phyloP scores from a whole-genome alignment of 768 basidiomycete genomes.

The Psilocybe tampanensis region DNA sequence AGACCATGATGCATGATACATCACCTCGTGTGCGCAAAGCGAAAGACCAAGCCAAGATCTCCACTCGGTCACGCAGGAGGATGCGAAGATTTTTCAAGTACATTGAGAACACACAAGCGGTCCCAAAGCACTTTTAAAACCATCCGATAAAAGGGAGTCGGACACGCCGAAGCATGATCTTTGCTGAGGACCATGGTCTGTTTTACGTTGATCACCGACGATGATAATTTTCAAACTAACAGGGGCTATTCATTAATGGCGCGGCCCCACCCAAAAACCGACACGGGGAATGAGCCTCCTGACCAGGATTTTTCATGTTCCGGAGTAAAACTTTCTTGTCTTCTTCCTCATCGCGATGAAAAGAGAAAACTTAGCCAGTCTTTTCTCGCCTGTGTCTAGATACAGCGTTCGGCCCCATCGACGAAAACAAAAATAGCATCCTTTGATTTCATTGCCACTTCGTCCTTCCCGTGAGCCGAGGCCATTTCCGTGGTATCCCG shows the following conservation, averaged over 20 bases:
- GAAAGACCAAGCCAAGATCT: too few relatives aligned
- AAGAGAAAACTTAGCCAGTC: background rate
- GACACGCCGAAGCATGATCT: too few relatives aligned
- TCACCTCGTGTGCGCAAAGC: too few relatives aligned
- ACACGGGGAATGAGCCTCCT: background rate
- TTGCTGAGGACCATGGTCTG: too few relatives aligned
- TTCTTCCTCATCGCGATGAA: background rate
- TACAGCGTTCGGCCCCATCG: background rate
- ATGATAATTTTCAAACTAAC: background rate
- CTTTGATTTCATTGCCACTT: slow-evolving; percentile 7
- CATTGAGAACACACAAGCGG: too few relatives aligned
- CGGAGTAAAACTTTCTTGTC: background rate
- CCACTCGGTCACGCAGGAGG: too few relatives aligned
- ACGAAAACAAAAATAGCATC: slow-evolving; percentile 4
- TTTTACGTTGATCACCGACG: too few relatives aligned
- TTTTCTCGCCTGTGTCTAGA: slow-evolving; percentile 6
- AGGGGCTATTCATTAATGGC: background rate
- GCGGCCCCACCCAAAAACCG: background rate
- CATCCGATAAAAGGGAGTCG: too few relatives aligned
- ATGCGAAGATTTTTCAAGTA: too few relatives aligned
- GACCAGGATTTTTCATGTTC: slow-evolving; percentile 2
- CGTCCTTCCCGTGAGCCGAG: slow-evolving; percentile 15
- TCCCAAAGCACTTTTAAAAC: too few relatives aligned
- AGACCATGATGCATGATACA: too few relatives aligned
- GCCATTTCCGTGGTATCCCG: slow-evolving; percentile 36